Evolutionary conservation across 352 stramenopile species (phyloP), one percentile per base, ranked within the genome.

Genomic region (Pythium brachiatum): DNA sequence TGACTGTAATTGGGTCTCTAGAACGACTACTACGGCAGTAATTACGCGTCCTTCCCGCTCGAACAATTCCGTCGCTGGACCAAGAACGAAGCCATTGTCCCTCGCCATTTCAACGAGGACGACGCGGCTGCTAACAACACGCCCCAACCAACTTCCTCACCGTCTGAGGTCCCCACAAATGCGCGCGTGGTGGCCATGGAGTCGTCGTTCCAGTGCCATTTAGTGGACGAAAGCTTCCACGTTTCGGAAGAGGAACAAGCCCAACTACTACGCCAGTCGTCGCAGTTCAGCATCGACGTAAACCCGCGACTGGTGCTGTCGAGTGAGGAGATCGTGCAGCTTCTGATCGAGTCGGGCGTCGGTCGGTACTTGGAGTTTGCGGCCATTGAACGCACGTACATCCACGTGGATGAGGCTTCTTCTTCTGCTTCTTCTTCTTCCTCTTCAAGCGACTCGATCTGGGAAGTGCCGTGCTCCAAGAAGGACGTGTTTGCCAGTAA

Each of bases 401-500:
- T 97, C 51, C 76, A 88, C 41, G 72, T 88, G 25, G 50, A 73
- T 12, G 55, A 56, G 3, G 48, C 64, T 27, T 56, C 64, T 31
- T 56, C 38, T 25, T 18, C 3, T 3, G 48, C 64, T 27, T 56
- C 64, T 31, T 53, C 64, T 27, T 56, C 64, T 31, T 56, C 38
- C 27, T 18, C 3, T 3, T 55, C 52, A 8, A 38, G n/a, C 50
- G 79, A 88, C 31, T 76, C 70, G 3, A 73, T 96, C 15, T 94
- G 78, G 74, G 66, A 88, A 20, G 89, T 97, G 23, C 89, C 89
- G 43, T 96, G 88, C 71, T 94, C 83, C 5, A 97, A 97, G 72
- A 89, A 88, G 41, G 89, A 95, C 41, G 88, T 97, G 20, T 96
- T 97, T 63, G 83, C 88, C 41, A 93, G 85, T 57, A 90, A 89